A percentile compares a stretch with the other conserved stretches of the same genome.
phyloP scores from a whole-genome alignment of 306 rosid species.

The Prunus davidiana region DNA sequence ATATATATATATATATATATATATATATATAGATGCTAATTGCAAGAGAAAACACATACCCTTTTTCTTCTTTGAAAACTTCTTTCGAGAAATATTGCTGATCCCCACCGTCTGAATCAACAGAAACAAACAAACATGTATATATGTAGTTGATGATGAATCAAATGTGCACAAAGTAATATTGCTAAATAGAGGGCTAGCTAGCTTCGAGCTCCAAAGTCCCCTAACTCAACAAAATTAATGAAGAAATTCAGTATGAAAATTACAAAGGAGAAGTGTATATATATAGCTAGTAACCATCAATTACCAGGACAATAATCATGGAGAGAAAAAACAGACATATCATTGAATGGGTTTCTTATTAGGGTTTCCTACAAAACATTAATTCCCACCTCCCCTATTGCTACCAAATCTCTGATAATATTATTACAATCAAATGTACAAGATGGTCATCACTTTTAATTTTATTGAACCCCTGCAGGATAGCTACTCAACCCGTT shows the following conservation, averaged over 20 bases:
- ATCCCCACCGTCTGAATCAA: neutral
- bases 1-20: too few species aligned
- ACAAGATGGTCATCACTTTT: neutral
- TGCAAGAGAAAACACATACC: neutral
- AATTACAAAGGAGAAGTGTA: neutral
- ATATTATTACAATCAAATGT: neutral
- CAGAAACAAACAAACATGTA: neutral
- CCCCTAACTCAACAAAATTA: neutral
- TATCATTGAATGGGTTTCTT: neutral
- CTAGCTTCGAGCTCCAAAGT: too few species aligned
- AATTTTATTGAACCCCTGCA: conserved; percentile 21
- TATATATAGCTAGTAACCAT: neutral
- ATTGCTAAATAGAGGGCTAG: neutral
- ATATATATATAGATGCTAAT: neutral
- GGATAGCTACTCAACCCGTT: conserved; percentile 34
- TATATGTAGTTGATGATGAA: neutral
- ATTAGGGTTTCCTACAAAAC: conserved; percentile 4
- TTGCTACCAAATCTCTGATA: conserved; percentile 1
- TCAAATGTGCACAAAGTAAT: neutral
- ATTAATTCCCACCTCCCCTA: neutral
- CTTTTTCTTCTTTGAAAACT: conserved; percentile 7
- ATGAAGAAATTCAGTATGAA: neutral
- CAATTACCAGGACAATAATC: neutral
- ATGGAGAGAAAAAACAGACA: neutral
- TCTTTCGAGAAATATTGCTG: neutral